phyloP scores from a whole-genome alignment of 176 grass and related monocot species.

The Tuctoria greenei region DNA sequence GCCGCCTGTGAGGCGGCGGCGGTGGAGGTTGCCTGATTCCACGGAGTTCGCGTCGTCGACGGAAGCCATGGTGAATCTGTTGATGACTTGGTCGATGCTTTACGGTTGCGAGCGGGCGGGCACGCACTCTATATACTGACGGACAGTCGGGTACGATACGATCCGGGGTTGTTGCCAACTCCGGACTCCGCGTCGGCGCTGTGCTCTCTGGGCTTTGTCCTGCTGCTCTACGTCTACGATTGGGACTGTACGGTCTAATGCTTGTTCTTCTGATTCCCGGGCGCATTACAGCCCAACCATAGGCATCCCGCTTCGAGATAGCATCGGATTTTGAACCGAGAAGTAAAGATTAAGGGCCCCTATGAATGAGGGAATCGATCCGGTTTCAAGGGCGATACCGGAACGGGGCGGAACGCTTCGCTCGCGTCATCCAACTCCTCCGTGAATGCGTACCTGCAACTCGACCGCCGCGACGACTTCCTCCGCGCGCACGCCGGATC shows the following conservation, averaged over 20 bases:
- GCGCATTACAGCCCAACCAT: too few relatives aligned
- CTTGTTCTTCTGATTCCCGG: neutral
- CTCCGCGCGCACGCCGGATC: too few relatives aligned
- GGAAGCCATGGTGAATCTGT: conserved; percentile 39
- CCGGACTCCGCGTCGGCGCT: neutral
- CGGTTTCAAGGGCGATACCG: too few relatives aligned
- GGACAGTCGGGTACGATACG: neutral
- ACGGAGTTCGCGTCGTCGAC: conserved; percentile 9
- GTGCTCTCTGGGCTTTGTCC: neutral
- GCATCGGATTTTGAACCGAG: neutral
- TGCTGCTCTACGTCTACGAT: conserved; percentile 11
- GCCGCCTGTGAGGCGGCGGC: conserved; percentile 9
- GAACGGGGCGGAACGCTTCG: too few relatives aligned
- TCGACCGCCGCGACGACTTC: too few relatives aligned
- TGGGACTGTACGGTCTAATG: neutral
- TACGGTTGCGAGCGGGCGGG: neutral
- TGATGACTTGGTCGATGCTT: neutral
- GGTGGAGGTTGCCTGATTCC: conserved; percentile 30
- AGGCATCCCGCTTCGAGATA: neutral
- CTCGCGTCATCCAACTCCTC: too few relatives aligned
- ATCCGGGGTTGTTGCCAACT: neutral
- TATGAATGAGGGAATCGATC: too few relatives aligned
- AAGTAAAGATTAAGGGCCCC: neutral
- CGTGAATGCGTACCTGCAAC: too few relatives aligned
- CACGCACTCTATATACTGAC: conserved; percentile 16